phyloP scores from a whole-genome alignment of 2,329 filamentous ascomycete species.

The Ophiostoma fasciatum region DNA sequence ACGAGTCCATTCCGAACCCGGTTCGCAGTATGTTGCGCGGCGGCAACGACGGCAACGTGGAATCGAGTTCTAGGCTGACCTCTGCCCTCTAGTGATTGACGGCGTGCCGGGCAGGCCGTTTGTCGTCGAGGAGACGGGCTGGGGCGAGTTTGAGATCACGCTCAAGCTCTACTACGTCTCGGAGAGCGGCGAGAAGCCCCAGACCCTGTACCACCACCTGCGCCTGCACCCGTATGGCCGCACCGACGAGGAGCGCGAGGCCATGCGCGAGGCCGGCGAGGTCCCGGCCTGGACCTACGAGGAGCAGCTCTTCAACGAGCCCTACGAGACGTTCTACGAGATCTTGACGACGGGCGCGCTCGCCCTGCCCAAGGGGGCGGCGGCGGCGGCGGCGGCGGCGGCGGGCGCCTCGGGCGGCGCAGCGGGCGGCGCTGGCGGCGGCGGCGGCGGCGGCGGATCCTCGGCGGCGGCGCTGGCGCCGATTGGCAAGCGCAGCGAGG shows the following conservation, averaged over 20 bases:
- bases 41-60: too few species aligned
- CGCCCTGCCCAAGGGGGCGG: slow-evolving; percentile 26
- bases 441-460: slow-evolving; percentile 22
- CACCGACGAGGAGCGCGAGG: slow-evolving; percentile 56
- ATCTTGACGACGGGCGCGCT: slow-evolving; percentile 61
- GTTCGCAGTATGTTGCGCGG: slow-evolving; percentile 46
- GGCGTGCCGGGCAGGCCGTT: slow-evolving; percentile 56
- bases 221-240: slow-evolving; percentile 83
- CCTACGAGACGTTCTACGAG: slow-evolving; percentile 83
- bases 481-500: slow-evolving; percentile 23
- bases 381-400: slow-evolving; percentile 33
- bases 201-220: slow-evolving; percentile 87
- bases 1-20: slow-evolving; percentile 90
- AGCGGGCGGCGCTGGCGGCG: slow-evolving; percentile 17
- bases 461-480: slow-evolving; percentile 22
- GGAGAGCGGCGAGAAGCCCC: slow-evolving; percentile 80
- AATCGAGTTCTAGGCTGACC: background rate
- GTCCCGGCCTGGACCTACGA: slow-evolving; percentile 77
- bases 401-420: slow-evolving; percentile 30
- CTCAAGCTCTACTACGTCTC: slow-evolving; percentile 88
- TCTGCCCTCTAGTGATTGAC: slow-evolving; percentile 41
- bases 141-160: slow-evolving; percentile 95
- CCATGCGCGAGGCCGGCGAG: slow-evolving; percentile 41
- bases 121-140: slow-evolving; percentile 80
- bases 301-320: slow-evolving; percentile 94